Conservation (phyloP, 371 early-diverging fungal genomes). For the Mortierella sp. region DNA sequence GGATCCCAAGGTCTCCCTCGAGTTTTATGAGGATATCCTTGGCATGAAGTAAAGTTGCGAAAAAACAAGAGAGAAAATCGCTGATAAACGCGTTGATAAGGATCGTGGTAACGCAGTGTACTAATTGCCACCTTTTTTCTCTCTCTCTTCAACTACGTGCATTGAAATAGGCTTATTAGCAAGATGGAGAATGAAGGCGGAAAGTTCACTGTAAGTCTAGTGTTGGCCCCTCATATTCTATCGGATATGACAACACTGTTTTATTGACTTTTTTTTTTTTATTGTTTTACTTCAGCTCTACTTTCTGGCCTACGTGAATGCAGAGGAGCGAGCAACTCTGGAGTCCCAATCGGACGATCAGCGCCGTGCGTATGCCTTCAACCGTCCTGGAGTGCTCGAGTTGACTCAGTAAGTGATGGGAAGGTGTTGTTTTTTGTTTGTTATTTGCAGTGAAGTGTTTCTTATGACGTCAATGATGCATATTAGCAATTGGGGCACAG, state of each 20-base stretch:
- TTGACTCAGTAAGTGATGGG: constrained; percentile 77
- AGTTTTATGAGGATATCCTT: constrained; percentile 82
- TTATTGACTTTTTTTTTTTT: neutral
- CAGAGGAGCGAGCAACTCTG: constrained; percentile 54
- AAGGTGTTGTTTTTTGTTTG: neutral
- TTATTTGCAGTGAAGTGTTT: neutral
- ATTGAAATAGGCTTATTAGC: constrained; percentile 66
- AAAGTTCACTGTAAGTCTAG: constrained; percentile 75
- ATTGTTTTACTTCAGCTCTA: constrained; percentile 54
- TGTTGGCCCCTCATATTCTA: neutral
- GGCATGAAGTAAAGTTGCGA: constrained; percentile 81
- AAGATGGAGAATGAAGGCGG: constrained; percentile 66
- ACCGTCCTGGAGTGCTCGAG: constrained; percentile 82
- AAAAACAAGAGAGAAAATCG: neutral
- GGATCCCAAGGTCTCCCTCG: constrained; percentile 80
- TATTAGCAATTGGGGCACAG: constrained; percentile 85
- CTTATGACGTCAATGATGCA: neutral
- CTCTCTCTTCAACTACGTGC: neutral
- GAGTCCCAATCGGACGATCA: constrained; percentile 64
- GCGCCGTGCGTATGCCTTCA: constrained; percentile 65
- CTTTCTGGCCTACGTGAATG: constrained; percentile 79
- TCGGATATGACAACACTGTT: neutral
- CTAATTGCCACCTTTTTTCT: neutral
- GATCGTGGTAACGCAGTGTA: neutral
- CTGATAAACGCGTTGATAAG: neutral